Evolutionary conservation across 495 filamentous ascomycete species (phyloP).

Genomic region (Podospora sp.): DNA sequence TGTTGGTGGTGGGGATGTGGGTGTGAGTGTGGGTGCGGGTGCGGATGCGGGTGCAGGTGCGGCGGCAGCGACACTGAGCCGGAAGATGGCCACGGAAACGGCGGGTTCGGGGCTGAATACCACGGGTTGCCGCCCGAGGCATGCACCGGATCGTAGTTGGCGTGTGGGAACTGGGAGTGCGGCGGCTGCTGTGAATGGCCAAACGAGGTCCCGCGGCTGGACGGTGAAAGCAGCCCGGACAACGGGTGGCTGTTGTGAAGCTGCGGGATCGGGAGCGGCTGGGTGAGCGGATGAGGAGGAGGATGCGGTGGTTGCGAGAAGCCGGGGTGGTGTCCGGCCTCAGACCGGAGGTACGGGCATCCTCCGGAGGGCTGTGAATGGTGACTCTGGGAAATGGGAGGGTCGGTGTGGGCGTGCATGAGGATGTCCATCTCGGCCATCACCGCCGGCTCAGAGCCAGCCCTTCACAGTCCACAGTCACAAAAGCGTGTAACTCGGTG

Average conservation of each 20-base stretch:
- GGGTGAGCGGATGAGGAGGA: conserved; percentile 9
- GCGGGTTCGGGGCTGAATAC: conserved; percentile 13
- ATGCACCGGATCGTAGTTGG: conserved; percentile 33
- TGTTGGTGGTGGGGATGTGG: background rate
- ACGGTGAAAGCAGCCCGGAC: conserved; percentile 6
- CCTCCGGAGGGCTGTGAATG: conserved; percentile 4
- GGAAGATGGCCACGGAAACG: conserved; percentile 19
- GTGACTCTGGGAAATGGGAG: conserved; percentile 10
- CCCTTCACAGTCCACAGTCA: background rate
- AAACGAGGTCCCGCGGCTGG: background rate
- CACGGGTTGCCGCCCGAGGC: conserved; percentile 22
- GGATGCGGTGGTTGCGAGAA: conserved; percentile 8
- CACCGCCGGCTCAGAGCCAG: conserved; percentile 3
- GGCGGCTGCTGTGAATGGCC: conserved; percentile 8
- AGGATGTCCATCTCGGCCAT: conserved; percentile 32
- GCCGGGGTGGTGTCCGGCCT: conserved; percentile 1
- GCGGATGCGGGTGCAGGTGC: background rate
- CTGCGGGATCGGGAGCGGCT: conserved; percentile 13
- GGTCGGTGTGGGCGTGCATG: conserved; percentile 26
- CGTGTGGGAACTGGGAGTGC: conserved; percentile 18
- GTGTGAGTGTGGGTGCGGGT: conserved; percentile 3
- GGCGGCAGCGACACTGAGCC: background rate
- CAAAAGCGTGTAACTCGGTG: background rate
- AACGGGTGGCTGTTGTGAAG: conserved; percentile 2
- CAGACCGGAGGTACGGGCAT: conserved; percentile 23